These are phyloP conservation scores for Solanum virginianum DNA, from an alignment of 257 asterid genomes.

Conservation along the genomic window DNA sequence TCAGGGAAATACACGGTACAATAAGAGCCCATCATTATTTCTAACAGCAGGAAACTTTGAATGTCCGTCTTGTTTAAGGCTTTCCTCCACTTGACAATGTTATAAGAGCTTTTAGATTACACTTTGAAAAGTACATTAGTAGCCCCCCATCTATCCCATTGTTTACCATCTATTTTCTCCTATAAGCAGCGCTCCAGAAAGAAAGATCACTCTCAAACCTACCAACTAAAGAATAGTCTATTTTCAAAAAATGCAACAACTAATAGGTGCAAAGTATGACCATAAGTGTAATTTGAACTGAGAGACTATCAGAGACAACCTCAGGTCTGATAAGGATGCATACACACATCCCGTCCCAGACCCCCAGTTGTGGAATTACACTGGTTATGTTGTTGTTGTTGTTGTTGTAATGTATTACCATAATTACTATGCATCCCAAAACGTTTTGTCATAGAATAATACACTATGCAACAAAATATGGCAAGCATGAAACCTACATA, in stretches of 20 bases:
- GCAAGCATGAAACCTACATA: conserved; percentile 27
- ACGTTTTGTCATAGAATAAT: not conserved
- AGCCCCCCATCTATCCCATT: not conserved
- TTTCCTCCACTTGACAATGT: not conserved
- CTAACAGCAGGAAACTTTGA: not conserved
- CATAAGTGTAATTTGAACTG: not conserved
- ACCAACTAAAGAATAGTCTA: not conserved
- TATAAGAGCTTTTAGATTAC: not conserved
- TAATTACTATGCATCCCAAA: not conserved
- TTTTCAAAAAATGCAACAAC: not conserved
- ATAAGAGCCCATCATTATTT: not conserved
- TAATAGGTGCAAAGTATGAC: not conserved
- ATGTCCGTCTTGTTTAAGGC: not conserved
- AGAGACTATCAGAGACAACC: not conserved
- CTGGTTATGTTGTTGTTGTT: not conserved
- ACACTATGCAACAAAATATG: not conserved
- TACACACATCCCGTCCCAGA: not conserved
- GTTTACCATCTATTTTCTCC: not conserved
- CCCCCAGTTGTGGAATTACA: not conserved
- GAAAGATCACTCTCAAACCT: not conserved
- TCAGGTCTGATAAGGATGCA: not conserved
- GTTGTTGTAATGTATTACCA: not conserved
- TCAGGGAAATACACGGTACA: not conserved
- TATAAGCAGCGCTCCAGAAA: not conserved
- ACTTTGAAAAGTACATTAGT: not conserved